Conservation (phyloP, 495 filamentous ascomycete species). For the Cercophora samala region DNA sequence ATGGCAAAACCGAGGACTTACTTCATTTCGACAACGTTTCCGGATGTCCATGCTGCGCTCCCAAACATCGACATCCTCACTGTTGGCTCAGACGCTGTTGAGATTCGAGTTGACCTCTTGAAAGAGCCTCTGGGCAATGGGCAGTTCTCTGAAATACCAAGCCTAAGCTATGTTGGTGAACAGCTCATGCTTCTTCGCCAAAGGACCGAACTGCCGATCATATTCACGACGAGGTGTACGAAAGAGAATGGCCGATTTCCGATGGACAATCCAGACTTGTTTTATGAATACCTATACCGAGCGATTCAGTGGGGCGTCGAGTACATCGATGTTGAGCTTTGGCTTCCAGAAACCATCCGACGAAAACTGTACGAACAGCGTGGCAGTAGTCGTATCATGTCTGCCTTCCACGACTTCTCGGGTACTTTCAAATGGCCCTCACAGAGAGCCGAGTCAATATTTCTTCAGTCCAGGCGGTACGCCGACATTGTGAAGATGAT, state of each 20-base stretch:
- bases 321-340: conserved; percentile 83
- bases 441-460: conserved; percentile 62
- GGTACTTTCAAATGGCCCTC: conserved; percentile 80
- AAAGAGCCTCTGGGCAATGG: conserved; percentile 65
- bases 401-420: conserved; percentile 82
- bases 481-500: conserved; percentile 89
- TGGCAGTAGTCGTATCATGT: conserved; percentile 77
- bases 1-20: conserved; percentile 73
- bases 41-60: conserved; percentile 76
- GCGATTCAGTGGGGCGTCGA: conserved; percentile 84
- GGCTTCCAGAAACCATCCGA: conserved; percentile 75
- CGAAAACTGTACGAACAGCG: conserved; percentile 61
- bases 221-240: conserved; percentile 78
- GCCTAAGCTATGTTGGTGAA: conserved; percentile 77
- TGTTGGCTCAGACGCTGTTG: conserved; percentile 78
- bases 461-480: conserved; percentile 64
- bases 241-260: conserved; percentile 79
- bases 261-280: conserved; percentile 70
- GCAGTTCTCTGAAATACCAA: conserved; percentile 58
- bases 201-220: conserved; percentile 79
- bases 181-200: conserved; percentile 79
- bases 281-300: conserved; percentile 70
- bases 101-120: conserved; percentile 76
- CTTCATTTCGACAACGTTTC: conserved; percentile 82
- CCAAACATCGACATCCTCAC: conserved; percentile 82